Conservation (phyloP, 2,329 filamentous ascomycete species). For the Fusarium vanettenii region DNA sequence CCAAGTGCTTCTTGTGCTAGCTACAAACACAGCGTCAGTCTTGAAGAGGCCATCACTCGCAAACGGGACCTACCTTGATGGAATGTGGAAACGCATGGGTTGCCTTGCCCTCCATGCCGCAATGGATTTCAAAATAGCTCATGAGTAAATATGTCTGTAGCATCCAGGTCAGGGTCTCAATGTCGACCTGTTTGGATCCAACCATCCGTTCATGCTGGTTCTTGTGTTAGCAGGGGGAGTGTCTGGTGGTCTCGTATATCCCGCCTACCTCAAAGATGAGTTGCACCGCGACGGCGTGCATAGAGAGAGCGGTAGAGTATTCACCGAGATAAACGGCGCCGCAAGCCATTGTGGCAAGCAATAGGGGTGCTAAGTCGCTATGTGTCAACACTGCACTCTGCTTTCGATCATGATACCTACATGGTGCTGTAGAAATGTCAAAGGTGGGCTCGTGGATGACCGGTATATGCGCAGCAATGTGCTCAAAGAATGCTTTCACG, state of each 20-base stretch:
- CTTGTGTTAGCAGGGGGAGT: background rate
- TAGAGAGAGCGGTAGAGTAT: constrained; percentile 2
- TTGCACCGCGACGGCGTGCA: background rate
- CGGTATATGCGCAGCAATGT: constrained; percentile 3
- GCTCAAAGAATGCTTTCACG: constrained; percentile 4
- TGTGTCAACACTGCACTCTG: background rate
- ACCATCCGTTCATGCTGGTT: background rate
- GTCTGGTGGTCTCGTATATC: background rate
- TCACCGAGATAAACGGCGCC: constrained; percentile 3
- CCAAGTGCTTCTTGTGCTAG: background rate
- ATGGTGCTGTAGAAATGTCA: constrained; percentile 3
- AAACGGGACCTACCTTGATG: background rate
- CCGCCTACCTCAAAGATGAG: background rate
- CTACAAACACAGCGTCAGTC: background rate
- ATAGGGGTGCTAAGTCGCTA: background rate
- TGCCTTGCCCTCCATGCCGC: background rate
- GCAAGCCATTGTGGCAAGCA: constrained; percentile 1
- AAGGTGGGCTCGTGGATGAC: constrained; percentile 1
- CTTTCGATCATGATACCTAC: background rate
- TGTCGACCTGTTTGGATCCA: background rate
- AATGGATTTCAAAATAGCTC: constrained; percentile 3
- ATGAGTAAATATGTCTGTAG: constrained; percentile 4
- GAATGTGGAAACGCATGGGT: background rate
- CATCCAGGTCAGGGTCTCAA: background rate
- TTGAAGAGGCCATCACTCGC: background rate